Percentiles rank a stretch among this genome's conserved stretches.
phyloP scores from a whole-genome alignment of 495 filamentous ascomycete genomes.

The Tuber microsphaerosporum region DNA sequence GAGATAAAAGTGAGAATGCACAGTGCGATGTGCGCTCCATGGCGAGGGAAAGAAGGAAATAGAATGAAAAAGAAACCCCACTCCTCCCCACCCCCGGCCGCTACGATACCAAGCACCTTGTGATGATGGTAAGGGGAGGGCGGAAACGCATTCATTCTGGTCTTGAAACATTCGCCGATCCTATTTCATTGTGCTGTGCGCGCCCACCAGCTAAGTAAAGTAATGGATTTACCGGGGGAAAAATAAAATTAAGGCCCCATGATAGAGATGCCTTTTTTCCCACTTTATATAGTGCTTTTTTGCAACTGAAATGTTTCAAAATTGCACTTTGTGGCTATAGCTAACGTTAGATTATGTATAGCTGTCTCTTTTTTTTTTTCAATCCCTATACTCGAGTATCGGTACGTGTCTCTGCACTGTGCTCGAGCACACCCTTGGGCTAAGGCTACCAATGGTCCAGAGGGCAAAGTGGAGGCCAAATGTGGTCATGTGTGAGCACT shows the following conservation, averaged over 20 bases:
- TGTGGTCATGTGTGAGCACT: background rate
- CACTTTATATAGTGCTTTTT: too few relatives aligned
- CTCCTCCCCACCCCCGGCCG: background rate
- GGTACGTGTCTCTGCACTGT: too few relatives aligned
- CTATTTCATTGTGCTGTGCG: background rate
- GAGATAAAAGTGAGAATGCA: background rate
- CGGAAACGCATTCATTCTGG: background rate
- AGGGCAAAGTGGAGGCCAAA: background rate
- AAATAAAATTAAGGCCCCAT: background rate
- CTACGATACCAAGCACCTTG: background rate
- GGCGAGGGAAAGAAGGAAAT: background rate
- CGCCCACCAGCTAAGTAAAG: background rate
- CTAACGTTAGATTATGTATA: background rate
- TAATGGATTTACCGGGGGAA: background rate
- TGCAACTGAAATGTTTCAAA: too few relatives aligned
- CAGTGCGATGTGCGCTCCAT: background rate
- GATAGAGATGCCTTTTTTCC: too few relatives aligned
- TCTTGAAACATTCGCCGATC: background rate
- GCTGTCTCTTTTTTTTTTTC: background rate
- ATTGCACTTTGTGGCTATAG: too few relatives aligned
- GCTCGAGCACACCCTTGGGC: background rate
- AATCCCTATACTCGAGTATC: background rate
- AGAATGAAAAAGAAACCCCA: background rate
- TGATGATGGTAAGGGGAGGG: background rate
- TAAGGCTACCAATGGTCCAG: background rate